Conservation (phyloP, 1,284 basidiomycete species). For the Cutaneotrichosporon mucoides region DNA sequence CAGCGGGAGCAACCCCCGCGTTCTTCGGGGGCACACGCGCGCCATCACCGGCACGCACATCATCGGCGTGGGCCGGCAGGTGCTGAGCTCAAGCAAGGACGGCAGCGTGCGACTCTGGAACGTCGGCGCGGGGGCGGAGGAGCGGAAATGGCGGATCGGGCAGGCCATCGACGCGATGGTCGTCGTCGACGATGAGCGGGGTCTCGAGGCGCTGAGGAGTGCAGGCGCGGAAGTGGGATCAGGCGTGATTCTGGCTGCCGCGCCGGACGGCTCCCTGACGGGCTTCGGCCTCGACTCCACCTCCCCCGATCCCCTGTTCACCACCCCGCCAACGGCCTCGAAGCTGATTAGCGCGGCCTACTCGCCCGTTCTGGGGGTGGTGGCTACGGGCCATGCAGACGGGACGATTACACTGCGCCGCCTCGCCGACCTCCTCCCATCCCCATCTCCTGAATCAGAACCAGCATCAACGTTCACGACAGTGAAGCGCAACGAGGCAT, state of each 20-base stretch:
- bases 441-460: too few species aligned
- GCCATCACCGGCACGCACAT: slow-evolving; percentile 57
- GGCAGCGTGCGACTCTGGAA: slow-evolving; percentile 72
- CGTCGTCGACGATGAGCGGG: slow-evolving; percentile 31
- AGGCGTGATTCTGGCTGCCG: slow-evolving; percentile 54
- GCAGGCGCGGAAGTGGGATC: too few species aligned
- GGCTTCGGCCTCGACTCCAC: slow-evolving; percentile 53
- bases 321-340: slow-evolving; percentile 29
- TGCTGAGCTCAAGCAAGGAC: slow-evolving; percentile 61
- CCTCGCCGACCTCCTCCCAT: too few species aligned
- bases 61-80: slow-evolving; percentile 60
- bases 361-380: slow-evolving; percentile 47
- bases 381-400: slow-evolving; percentile 61
- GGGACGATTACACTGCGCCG: slow-evolving; percentile 62
- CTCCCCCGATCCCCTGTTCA: slow-evolving; percentile 30
- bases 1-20: slow-evolving; percentile 53
- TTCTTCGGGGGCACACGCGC: slow-evolving; percentile 65
- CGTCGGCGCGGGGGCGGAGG: slow-evolving; percentile 57
- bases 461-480: too few species aligned
- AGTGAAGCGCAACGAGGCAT: slow-evolving; percentile 58
- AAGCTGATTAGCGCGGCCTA: slow-evolving; percentile 58
- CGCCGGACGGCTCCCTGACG: slow-evolving; percentile 54
- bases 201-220: too few species aligned
- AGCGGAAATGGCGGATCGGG: slow-evolving; percentile 43
- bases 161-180: slow-evolving; percentile 33